Percentiles rank a stretch among this genome's conserved stretches.
Conservation (phyloP, 176 grass and related monocot species). For the Leersia perrieri region DNA sequence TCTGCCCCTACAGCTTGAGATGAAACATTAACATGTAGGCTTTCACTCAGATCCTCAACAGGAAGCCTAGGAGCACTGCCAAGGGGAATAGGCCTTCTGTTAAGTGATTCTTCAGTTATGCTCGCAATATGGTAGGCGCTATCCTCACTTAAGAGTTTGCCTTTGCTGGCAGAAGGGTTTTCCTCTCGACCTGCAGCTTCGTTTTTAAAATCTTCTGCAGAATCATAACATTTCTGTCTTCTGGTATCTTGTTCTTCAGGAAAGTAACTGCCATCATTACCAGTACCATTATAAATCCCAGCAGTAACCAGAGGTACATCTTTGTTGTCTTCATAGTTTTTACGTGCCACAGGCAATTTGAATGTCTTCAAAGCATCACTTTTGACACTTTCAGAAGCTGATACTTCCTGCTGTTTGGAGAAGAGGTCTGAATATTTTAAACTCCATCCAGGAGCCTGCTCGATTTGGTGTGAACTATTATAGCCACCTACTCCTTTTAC, state of each 20-base stretch:
- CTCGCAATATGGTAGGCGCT: slow-evolving; percentile 1
- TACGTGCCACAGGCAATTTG: slow-evolving; percentile 9
- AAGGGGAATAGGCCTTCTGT: slow-evolving; percentile 21
- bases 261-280: slow-evolving; percentile 1
- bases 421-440: slow-evolving; percentile 2
- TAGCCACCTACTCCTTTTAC: not conserved
- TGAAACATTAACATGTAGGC: slow-evolving; percentile 16
- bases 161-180: not conserved
- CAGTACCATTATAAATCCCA: slow-evolving; percentile 5
- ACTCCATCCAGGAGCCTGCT: slow-evolving; percentile 6
- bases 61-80: slow-evolving; percentile 14
- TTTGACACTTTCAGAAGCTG: slow-evolving; percentile 9
- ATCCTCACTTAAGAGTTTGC: slow-evolving; percentile 10
- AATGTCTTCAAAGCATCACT: slow-evolving; percentile 4
- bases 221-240: slow-evolving; percentile 9
- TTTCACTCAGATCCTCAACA: slow-evolving; percentile 23
- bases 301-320: not conserved
- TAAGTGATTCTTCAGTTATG: slow-evolving; percentile 1
- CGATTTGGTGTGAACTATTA: slow-evolving; percentile 31
- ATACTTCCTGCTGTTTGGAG: not conserved
- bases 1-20: slow-evolving; percentile 36
- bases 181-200: slow-evolving; percentile 1
- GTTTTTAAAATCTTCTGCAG: slow-evolving; percentile 21
- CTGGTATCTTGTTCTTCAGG: slow-evolving; percentile 10
- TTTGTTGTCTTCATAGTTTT: slow-evolving; percentile 19